Evolutionary conservation across 805 yeast genomes (phyloP).

Genomic region (Cephaloascus fragrans): DNA sequence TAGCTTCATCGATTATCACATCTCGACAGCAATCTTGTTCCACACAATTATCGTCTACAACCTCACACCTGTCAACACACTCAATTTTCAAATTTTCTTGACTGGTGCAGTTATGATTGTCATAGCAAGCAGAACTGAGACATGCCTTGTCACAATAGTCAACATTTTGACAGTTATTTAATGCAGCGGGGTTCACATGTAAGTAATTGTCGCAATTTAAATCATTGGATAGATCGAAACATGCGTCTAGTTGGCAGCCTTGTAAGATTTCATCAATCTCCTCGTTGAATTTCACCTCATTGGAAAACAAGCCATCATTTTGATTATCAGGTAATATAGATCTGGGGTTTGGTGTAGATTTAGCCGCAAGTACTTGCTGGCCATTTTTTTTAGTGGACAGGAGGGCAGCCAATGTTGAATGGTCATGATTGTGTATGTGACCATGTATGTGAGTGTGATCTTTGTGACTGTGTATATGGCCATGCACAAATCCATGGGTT

Average conservation of each 20-base stretch:
- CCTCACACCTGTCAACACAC: neutral
- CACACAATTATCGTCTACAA: neutral
- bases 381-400: too few relatives aligned
- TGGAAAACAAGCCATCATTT: neutral
- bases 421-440: conserved; percentile 38
- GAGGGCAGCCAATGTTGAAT: neutral
- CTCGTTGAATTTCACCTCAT: conserved; percentile 29
- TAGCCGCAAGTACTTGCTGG: too few relatives aligned
- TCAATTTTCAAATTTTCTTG: neutral
- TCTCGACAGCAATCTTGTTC: neutral
- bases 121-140: neutral
- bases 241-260: conserved; percentile 12
- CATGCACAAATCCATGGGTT: conserved; percentile 52
- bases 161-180: neutral
- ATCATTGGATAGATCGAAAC: conserved; percentile 12
- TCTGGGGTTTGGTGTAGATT: too few relatives aligned
- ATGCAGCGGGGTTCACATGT: neutral
- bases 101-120: neutral
- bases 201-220: conserved; percentile 5
- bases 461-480: conserved; percentile 54
- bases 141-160: neutral
- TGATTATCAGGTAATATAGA: too few relatives aligned
- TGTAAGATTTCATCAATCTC: conserved; percentile 21
- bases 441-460: conserved; percentile 60
- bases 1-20: neutral